Percentiles rank a stretch among this genome's conserved stretches.
These are phyloP conservation scores for Pleoardoris graminearum DNA, from an alignment of 2,329 filamentous ascomycete species.

Conservation along the genomic window DNA sequence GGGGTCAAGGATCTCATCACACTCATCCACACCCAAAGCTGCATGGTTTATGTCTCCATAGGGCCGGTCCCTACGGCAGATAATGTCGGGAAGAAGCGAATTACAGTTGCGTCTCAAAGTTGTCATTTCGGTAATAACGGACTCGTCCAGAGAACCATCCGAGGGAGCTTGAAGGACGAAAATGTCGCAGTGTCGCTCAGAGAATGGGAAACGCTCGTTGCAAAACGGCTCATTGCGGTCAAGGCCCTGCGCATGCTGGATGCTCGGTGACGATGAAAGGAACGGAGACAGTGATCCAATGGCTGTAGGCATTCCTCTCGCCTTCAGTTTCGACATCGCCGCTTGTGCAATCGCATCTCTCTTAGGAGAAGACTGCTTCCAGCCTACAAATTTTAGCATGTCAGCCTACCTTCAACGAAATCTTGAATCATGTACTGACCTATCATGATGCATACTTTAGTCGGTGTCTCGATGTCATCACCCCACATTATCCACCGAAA, in stretches of 20 bases:
- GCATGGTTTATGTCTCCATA: not conserved
- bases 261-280: not conserved
- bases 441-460: not conserved
- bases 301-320: not conserved
- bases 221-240: not conserved
- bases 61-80: not conserved
- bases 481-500: not conserved
- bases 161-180: not conserved
- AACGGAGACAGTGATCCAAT: not conserved
- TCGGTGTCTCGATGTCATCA: not conserved
- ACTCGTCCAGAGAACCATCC: not conserved
- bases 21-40: not conserved
- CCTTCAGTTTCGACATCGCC: not conserved
- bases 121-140: not conserved
- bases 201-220: not conserved
- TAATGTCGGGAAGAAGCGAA: not conserved
- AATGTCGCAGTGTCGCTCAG: not conserved
- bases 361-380: not conserved
- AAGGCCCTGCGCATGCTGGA: not conserved
- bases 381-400: not conserved
- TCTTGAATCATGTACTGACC: not conserved
- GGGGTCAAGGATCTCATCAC: not conserved
- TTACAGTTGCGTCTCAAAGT: not conserved
- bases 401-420: not conserved
- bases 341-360: not conserved